phyloP scores from a whole-genome alignment of 495 filamentous ascomycete species.

The Pseudevernia furfuracea region DNA sequence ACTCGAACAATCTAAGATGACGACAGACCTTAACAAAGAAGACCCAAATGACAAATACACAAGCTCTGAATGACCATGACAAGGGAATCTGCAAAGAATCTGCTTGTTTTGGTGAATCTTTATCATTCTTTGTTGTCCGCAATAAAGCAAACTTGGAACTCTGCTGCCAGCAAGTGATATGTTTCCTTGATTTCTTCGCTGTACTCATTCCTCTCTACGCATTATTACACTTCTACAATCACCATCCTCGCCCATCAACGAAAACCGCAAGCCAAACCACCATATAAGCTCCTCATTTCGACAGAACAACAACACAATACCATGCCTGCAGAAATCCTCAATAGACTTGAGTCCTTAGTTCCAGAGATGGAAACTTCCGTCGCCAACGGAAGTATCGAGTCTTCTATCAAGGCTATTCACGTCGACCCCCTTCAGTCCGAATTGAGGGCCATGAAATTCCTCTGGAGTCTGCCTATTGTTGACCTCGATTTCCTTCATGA shows the following conservation, averaged over 20 bases:
- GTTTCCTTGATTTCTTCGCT: background rate
- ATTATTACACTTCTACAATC: background rate
- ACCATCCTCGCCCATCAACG: background rate
- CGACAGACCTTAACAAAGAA: background rate
- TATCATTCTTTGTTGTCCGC: background rate
- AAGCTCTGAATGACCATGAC: background rate
- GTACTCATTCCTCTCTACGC: background rate
- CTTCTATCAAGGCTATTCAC: background rate
- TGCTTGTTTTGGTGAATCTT: background rate
- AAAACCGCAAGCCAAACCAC: background rate
- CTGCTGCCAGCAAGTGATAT: background rate
- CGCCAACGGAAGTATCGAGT: background rate
- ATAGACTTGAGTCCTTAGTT: background rate
- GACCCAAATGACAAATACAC: background rate
- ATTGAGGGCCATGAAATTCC: background rate
- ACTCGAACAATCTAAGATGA: background rate
- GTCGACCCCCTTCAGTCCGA: background rate
- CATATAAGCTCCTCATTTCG: background rate
- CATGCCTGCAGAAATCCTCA: conserved; percentile 7
- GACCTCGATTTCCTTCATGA: background rate
- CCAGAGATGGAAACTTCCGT: background rate
- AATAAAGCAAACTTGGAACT: background rate
- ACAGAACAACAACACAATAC: background rate
- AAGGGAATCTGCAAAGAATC: background rate
- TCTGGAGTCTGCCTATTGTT: background rate